Base-by-base conservation (phyloP, 176 grass and related monocot genomes). In the Triticum urartu region DNA sequence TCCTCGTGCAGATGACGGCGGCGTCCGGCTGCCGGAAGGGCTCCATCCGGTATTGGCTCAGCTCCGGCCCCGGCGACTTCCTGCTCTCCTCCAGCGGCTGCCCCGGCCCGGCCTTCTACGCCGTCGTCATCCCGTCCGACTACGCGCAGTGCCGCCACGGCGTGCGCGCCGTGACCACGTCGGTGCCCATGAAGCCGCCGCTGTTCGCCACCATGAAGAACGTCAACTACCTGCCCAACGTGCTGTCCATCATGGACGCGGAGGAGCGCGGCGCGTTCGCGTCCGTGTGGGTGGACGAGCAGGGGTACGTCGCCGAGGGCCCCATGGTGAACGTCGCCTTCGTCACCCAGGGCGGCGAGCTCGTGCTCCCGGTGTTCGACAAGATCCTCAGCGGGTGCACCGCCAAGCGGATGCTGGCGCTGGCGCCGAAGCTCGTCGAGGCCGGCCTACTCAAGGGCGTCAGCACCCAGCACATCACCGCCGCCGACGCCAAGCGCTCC, bases 151-250 rank as follows among this genome's bases (percentile, higher is more conserved):
- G 84, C 75, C 93, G 90, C 81, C 38, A 88, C 48, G 92, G 93
- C 7, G 90, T 98, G 22, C 85, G 86, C 68, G 88, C 91, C 11
- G 90, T 98, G 10, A 98, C 96, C 17, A 77, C 96, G 11, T 78
- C 81, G 0, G 87, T 94, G 32, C 93, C 93, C 15, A 98, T 98
- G 96, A 98, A 98, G 90, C 96, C 96, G 52, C 90, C 93, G 68
- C 25, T 87, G 33, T 92, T 95, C 65, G 89, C 96, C 2, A 98
- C 96, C 0, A 78, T 79, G 39, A 98, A 98, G 89, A 98, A 98
- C 72, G 96, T 94, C 21, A 95, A 95, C 85, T 98, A 98, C 83
- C 91, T 98, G 15, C 96, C 93, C 22, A 98, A 98, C 79, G 96
- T 92, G 52, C 90, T 98, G 5, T 89, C 92, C 45, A 91, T 94